phyloP scores from a whole-genome alignment of 805 yeast species.

The Wickerhamomyces queroliae region DNA sequence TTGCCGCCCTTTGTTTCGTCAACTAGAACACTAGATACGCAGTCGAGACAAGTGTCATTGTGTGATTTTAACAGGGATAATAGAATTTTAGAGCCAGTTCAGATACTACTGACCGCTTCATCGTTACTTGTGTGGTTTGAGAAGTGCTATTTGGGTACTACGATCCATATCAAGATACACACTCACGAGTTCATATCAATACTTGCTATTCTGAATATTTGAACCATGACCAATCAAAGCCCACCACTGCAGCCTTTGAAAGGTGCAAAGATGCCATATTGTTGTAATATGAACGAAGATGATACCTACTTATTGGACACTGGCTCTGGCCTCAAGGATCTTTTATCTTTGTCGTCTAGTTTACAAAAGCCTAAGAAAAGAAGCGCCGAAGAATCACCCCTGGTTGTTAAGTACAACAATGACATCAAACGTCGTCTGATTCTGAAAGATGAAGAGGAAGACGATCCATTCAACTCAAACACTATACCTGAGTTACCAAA shows the following conservation, averaged over 20 bases:
- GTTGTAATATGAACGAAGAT: conserved; percentile 12
- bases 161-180: too few species aligned
- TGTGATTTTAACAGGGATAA: too few species aligned
- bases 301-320: conserved; percentile 8
- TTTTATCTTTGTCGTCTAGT: background rate
- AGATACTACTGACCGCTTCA: too few species aligned
- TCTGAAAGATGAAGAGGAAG: conserved; percentile 9
- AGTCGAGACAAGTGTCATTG: too few species aligned
- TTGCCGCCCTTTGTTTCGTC: too few species aligned
- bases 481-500: background rate
- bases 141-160: too few species aligned
- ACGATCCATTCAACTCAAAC: background rate
- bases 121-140: too few species aligned
- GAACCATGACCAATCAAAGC: conserved; percentile 6
- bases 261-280: conserved; percentile 13
- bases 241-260: conserved; percentile 19
- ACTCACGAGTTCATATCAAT: too few species aligned
- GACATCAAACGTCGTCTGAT: conserved; percentile 14
- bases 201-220: too few species aligned
- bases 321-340: conserved; percentile 1
- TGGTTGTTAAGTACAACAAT: conserved; percentile 1
- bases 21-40: too few species aligned
- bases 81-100: too few species aligned
- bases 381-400: conserved; percentile 14
- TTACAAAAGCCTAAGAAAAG: conserved; percentile 12